Evolutionary conservation across 495 filamentous ascomycete genomes (phyloP).

Genomic region (Platismatia glauca): DNA sequence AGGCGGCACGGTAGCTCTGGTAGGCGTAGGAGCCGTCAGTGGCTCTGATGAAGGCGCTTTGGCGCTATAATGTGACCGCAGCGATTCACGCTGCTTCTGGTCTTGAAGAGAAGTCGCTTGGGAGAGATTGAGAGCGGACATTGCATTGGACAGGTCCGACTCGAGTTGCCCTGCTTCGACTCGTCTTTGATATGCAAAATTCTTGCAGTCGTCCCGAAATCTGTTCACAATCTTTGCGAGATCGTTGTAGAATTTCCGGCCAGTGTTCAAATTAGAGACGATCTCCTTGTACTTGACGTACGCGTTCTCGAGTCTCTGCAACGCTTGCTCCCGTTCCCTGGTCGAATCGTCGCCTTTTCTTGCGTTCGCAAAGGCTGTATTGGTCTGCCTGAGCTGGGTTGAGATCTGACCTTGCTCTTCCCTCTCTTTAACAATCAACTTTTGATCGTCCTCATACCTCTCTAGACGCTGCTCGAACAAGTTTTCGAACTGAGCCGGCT

Average conservation of each 20-base stretch:
- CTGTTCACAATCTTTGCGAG: conserved; percentile 72
- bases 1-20: conserved; percentile 41
- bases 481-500: conserved; percentile 80
- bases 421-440: conserved; percentile 59
- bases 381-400: conserved; percentile 59
- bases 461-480: conserved; percentile 77
- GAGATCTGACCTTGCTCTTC: conserved; percentile 67
- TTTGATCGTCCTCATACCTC: conserved; percentile 68
- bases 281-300: conserved; percentile 95
- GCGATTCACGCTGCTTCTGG: conserved; percentile 26
- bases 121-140: conserved; percentile 53
- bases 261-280: conserved; percentile 77
- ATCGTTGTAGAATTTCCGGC: conserved; percentile 95
- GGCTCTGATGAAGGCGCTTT: conserved; percentile 31
- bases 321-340: conserved; percentile 69
- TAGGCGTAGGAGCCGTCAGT: conserved; percentile 45
- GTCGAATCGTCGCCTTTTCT: conserved; percentile 64
- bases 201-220: conserved; percentile 67
- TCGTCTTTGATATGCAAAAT: conserved; percentile 70
- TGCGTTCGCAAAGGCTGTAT: conserved; percentile 63
- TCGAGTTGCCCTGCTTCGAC: conserved; percentile 75
- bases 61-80: conserved; percentile 28
- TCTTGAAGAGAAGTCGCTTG: conserved; percentile 34
- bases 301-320: conserved; percentile 85
- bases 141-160: conserved; percentile 55